These are phyloP conservation scores for Exophiala oligosperma DNA, from an alignment of 2,329 filamentous ascomycete species.

Conservation along the genomic window DNA sequence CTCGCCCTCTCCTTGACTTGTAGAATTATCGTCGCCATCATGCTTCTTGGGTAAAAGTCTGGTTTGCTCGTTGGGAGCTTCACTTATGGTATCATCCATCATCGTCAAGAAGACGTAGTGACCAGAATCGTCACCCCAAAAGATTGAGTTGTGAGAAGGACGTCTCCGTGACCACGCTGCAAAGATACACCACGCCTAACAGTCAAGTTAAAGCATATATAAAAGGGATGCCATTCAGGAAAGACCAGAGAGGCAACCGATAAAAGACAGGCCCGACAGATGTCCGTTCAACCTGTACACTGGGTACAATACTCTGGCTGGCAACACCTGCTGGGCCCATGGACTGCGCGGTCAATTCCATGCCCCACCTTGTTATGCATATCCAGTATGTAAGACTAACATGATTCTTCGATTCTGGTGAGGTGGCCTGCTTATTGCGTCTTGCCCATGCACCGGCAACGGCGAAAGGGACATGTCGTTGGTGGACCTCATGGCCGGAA, in stretches of 20 bases:
- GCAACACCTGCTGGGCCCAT: neutral
- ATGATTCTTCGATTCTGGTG: neutral
- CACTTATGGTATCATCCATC: conserved; percentile 16
- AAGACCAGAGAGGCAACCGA: neutral
- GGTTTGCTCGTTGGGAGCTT: conserved; percentile 42
- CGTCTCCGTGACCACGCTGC: no score
- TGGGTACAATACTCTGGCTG: neutral
- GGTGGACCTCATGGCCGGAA: no score
- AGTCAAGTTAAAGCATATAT: no score
- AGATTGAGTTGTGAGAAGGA: no score
- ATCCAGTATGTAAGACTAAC: neutral
- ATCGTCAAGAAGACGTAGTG: conserved; percentile 2
- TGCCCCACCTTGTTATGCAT: neutral
- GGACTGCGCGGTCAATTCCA: neutral
- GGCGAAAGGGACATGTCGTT: neutral
- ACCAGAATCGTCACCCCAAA: no score
- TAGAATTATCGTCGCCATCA: conserved; percentile 15
- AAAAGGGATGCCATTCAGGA: no score
- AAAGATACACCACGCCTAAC: no score
- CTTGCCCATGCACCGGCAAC: neutral
- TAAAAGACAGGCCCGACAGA: neutral
- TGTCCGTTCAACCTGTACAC: neutral
- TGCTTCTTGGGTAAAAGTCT: conserved; percentile 42
- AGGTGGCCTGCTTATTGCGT: neutral
- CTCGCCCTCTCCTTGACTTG: conserved; percentile 23